Evolutionary conservation across 306 rosid genomes (phyloP), one percentile per base, ranked within the genome.

Genomic region (Vigna reflexopilosa): DNA sequence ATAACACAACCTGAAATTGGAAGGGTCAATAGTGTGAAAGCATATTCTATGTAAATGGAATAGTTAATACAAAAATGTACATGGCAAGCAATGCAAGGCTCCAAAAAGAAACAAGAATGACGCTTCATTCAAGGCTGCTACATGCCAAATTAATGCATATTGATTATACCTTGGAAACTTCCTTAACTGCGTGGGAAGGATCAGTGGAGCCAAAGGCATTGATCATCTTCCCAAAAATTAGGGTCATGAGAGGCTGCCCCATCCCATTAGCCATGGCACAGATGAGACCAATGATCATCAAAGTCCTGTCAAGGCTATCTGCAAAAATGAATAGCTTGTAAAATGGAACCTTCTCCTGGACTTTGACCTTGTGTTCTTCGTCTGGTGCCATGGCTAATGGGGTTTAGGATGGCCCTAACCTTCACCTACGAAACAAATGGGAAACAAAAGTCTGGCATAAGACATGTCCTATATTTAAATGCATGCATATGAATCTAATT

Each of bases 311-410:
- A 1, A 76, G 38, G 2, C 64, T 68, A 51, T 95, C 96, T 0
- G 97, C 98, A 2, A 95, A 93, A 28, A 71, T 14, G 81, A 95
- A 95, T 3, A 95, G 89, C 88, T 72, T 91, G 52, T 56, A 75
- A 48, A 95, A 87, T 0, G 93, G 70, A 48, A 95, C 89, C 58
- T 72, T 85, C n/a, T 89, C 68, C 17, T 12, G 2, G 15, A 22
- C 64, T 26, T 26, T 22, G 63, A 0, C 30, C 6, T 11, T 4
- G 13, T 10, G 15, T 3, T 10, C 16, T 22, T 56, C 15, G 17
- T 19, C 10, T 7, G 20, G 4, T n/a, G 22, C 32, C 63, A 58
- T 58, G 36, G 17, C 38, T 26, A 26, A 1, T 36, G 42, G 30
- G 26, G 34, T 30, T 6, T 19, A 17, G 12, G 12, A 2, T 1